Conservation (phyloP, 257 asterid genomes). For the Solanum ossicruentum region DNA sequence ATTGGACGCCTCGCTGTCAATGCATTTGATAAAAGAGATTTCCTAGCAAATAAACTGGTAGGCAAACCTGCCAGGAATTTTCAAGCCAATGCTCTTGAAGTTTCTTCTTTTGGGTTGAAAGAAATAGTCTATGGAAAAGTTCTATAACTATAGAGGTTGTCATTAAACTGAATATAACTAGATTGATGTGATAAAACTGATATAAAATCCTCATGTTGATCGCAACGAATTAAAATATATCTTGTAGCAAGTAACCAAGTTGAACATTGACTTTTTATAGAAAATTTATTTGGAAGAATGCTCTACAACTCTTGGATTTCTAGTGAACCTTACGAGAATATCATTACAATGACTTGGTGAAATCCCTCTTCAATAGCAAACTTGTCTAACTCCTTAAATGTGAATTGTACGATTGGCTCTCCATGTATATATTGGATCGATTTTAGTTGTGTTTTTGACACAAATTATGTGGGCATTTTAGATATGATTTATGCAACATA, state of each 20-base stretch:
- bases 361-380: not conserved
- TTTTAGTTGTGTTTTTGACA: too few relatives aligned
- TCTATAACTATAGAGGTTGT: not conserved
- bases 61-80: not conserved
- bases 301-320: not conserved
- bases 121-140: not conserved
- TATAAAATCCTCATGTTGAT: not conserved
- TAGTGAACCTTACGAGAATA: not conserved
- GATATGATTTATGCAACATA: not conserved
- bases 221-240: not conserved
- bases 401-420: not conserved
- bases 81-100: not conserved
- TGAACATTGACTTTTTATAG: not conserved
- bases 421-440: too few relatives aligned
- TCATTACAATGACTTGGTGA: not conserved
- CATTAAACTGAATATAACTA: not conserved
- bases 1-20: not conserved
- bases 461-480: not conserved
- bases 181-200: not conserved
- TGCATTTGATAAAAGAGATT: not conserved
- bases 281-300: too few relatives aligned
- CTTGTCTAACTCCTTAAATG: not conserved
- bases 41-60: not conserved
- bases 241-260: not conserved
- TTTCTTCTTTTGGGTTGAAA: not conserved